Percentiles rank a stretch among this genome's conserved stretches.
These are phyloP conservation scores for Eruca vesicaria DNA, from an alignment of 441 rosid species.

Conservation along the genomic window DNA sequence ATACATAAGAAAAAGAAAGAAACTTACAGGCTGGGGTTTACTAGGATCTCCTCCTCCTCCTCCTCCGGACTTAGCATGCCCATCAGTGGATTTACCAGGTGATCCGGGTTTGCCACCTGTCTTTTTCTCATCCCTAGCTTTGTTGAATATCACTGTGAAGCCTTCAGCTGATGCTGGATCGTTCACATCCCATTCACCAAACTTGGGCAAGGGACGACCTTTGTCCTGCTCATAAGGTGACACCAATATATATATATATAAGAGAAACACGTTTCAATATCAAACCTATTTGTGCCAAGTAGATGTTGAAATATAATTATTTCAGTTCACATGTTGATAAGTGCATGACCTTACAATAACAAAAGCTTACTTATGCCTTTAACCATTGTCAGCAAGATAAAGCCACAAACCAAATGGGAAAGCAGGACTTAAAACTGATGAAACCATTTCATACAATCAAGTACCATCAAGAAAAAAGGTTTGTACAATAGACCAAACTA, in stretches of 20 bases:
- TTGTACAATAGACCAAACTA: not conserved
- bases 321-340: not conserved
- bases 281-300: not conserved
- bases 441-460: not conserved
- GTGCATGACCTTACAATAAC: too few relatives aligned
- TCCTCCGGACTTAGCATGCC: constrained; percentile 40
- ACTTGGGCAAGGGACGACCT: constrained; percentile 87
- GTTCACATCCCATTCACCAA: constrained; percentile 97
- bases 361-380: too few relatives aligned
- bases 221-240: constrained; percentile 38
- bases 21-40: constrained; percentile 71
- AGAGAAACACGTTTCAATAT: not conserved
- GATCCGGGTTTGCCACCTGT: constrained; percentile 80
- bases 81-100: constrained; percentile 54
- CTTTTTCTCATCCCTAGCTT: constrained; percentile 91
- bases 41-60: constrained; percentile 43
- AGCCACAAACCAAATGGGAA: constrained; percentile 5
- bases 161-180: constrained; percentile 97
- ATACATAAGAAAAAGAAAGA: not conserved
- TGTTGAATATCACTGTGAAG: constrained; percentile 87
- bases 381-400: too few relatives aligned
- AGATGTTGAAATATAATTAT: not conserved
- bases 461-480: not conserved
- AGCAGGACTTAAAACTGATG: not conserved
- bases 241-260: constrained; percentile 13